These are phyloP conservation scores for Populus tomentosa DNA, from an alignment of 441 rosid species.

Conservation along the genomic window DNA sequence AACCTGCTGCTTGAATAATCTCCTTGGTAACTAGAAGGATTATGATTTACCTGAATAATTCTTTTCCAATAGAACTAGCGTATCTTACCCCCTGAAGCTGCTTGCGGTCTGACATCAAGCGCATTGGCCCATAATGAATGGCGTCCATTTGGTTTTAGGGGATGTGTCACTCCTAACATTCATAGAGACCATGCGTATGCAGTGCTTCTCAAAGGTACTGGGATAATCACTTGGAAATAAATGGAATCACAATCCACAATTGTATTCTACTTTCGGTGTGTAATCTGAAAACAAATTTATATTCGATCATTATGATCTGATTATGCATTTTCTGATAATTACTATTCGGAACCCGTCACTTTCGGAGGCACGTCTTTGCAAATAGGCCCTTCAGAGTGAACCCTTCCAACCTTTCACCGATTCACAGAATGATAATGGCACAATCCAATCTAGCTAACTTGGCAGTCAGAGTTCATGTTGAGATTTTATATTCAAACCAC, in stretches of 20 bases:
- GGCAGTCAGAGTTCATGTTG: too few relatives aligned
- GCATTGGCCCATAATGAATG: background rate
- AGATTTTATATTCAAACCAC: too few relatives aligned
- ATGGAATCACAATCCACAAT: background rate
- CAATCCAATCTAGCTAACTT: too few relatives aligned
- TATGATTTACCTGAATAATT: constrained; percentile 5
- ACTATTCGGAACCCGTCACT: background rate
- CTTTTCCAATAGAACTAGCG: background rate
- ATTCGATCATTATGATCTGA: background rate
- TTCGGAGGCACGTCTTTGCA: background rate
- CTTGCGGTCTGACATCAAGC: background rate
- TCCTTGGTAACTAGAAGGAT: background rate
- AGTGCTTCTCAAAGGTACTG: background rate
- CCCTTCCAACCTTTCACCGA: too few relatives aligned
- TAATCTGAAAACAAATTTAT: background rate
- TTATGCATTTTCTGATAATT: background rate
- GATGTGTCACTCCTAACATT: background rate
- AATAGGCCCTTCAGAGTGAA: background rate
- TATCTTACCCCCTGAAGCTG: background rate
- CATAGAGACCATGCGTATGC: background rate
- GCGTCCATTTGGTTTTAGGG: background rate
- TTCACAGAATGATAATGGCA: too few relatives aligned
- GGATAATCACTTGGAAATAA: background rate
- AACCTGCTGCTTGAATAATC: constrained; percentile 11
- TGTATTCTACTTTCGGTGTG: background rate